A percentile compares a stretch with the other conserved stretches of the same genome.
Evolutionary conservation across 2,329 filamentous ascomycete genomes (phyloP).

Genomic region (Fusarium gaditjirri): DNA sequence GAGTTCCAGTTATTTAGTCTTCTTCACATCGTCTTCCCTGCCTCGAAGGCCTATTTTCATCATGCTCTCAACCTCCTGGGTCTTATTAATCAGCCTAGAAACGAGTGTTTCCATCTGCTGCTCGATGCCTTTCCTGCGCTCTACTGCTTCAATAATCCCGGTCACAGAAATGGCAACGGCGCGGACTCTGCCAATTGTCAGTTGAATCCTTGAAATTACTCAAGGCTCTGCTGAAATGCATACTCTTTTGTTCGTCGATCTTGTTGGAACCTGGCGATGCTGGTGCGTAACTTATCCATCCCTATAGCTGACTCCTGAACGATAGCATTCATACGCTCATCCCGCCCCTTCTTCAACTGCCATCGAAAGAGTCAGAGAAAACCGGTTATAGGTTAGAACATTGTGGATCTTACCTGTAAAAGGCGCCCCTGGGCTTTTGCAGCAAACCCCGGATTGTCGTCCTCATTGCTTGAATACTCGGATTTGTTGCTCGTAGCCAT

Average conservation of each 20-base stretch:
- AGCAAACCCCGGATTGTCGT: conserved; percentile 38
- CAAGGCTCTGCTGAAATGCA: not conserved
- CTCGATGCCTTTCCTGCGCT: conserved; percentile 45
- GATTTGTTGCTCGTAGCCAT: conserved; percentile 34
- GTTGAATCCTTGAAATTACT: not conserved
- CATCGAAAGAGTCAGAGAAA: not conserved
- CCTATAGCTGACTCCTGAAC: conserved; percentile 38
- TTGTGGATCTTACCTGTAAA: conserved; percentile 28
- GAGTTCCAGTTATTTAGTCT: not conserved
- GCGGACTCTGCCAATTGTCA: conserved; percentile 26
- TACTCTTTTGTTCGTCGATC: conserved; percentile 42
- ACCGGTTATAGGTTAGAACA: accelerated
- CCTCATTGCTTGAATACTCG: conserved; percentile 30
- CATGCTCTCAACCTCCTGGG: conserved; percentile 44
- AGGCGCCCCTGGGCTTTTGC: conserved; percentile 45
- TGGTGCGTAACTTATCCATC: conserved; percentile 41
- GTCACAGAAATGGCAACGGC: conserved; percentile 25
- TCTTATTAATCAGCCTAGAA: conserved; percentile 24
- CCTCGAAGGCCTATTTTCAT: conserved; percentile 46
- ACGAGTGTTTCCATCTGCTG: conserved; percentile 43
- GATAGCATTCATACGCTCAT: conserved; percentile 40
- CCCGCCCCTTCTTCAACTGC: conserved; percentile 48
- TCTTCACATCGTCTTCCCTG: conserved; percentile 41
- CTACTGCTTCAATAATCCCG: conserved; percentile 33
- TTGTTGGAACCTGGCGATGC: conserved; percentile 34